These are phyloP conservation scores for Medicago lupulina DNA, from an alignment of 306 rosid species.

Conservation along the genomic window DNA sequence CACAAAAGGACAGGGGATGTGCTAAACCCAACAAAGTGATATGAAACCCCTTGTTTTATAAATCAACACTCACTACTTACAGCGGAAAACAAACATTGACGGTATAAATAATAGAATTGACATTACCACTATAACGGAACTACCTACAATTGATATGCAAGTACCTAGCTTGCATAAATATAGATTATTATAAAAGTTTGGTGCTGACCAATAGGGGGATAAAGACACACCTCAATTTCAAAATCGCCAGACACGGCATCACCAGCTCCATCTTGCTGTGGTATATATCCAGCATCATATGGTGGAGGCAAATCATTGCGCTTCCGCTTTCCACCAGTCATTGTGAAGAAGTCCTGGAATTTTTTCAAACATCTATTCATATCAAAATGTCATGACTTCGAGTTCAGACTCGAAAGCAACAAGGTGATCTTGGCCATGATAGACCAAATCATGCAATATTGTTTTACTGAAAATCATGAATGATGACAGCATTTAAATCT, in stretches of 20 bases:
- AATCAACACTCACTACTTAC: constrained; percentile 16
- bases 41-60: constrained; percentile 19
- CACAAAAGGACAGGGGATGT: constrained; percentile 7
- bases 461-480: constrained; percentile 7
- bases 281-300: constrained; percentile 74
- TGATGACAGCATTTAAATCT: background rate
- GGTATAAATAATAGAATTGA: constrained; percentile 4
- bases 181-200: background rate
- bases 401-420: constrained; percentile 17
- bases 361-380: constrained; percentile 40
- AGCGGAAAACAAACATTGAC: background rate
- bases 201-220: constrained; percentile 11
- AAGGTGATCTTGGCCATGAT: background rate
- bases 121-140: constrained; percentile 8
- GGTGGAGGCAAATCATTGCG: constrained; percentile 86
- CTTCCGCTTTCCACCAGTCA: constrained; percentile 89
- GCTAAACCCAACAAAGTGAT: constrained; percentile 1
- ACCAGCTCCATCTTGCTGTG: constrained; percentile 99
- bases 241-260: constrained; percentile 62
- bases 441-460: background rate
- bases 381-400: constrained; percentile 30
- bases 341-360: constrained; percentile 79
- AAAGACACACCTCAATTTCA: constrained; percentile 77
- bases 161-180: background rate
- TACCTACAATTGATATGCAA: constrained; percentile 22